Percentiles rank a stretch among this genome's conserved stretches.
These are phyloP conservation scores for Leonotis leonurus DNA, from an alignment of 257 asterid species.

Conservation along the genomic window DNA sequence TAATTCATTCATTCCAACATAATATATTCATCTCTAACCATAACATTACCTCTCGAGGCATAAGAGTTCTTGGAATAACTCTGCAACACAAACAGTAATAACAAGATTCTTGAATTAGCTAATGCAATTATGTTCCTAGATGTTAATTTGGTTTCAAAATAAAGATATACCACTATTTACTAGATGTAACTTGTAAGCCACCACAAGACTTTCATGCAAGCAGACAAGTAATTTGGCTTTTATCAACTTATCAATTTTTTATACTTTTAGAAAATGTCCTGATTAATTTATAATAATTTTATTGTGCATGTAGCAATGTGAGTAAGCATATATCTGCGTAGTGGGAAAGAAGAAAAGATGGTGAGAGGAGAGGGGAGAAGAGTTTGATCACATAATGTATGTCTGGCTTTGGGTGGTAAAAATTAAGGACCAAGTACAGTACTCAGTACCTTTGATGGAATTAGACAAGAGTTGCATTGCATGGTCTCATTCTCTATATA, in stretches of 20 bases:
- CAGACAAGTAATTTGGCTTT: no score
- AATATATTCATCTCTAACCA: no score
- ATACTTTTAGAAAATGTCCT: no score
- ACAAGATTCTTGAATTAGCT: not conserved
- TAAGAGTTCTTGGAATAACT: slow-evolving; percentile 83
- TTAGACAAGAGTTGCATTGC: slow-evolving; percentile 13
- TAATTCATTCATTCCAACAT: no score
- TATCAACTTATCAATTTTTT: no score
- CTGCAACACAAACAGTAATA: slow-evolving; percentile 34
- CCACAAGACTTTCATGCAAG: no score
- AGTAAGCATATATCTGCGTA: no score
- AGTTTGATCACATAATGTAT: slow-evolving; percentile 66
- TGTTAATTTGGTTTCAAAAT: not conserved
- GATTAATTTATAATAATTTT: no score
- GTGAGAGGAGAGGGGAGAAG: not conserved
- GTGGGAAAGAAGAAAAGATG: not conserved
- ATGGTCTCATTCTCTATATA: not conserved
- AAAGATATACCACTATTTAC: no score
- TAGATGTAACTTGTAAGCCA: no score
- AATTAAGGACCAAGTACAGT: not conserved
- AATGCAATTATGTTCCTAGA: not conserved
- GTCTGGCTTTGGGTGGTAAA: slow-evolving; percentile 49
- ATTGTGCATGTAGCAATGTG: no score
- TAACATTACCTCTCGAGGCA: slow-evolving; percentile 80
- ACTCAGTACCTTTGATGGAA: slow-evolving; percentile 6